Percentiles rank a stretch among this genome's conserved stretches.
phyloP scores from a whole-genome alignment of 139 green algal genomes.

The Auxenochlorella pyrenoidosa region DNA sequence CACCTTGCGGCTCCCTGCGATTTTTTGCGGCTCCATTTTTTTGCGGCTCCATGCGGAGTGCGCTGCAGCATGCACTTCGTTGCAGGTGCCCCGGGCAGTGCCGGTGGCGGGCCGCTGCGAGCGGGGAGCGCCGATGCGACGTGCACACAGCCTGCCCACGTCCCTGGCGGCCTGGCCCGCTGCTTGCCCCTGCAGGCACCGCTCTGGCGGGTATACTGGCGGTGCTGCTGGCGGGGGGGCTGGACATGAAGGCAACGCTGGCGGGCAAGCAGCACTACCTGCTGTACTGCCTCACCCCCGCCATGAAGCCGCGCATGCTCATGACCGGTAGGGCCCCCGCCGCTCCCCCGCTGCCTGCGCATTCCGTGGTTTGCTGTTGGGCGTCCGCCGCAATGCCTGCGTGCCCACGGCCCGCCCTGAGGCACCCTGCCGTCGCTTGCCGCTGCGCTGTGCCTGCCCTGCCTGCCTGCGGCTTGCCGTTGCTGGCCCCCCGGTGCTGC shows the following conservation, averaged over 20 bases:
- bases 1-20: too few species aligned
- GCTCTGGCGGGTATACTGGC: slow-evolving; percentile 85
- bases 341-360: too few species aligned
- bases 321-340: slow-evolving; percentile 70
- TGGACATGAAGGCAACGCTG: slow-evolving; percentile 86
- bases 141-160: too few species aligned
- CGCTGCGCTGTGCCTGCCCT: not conserved
- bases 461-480: not conserved
- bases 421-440: too few species aligned
- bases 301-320: slow-evolving; percentile 96
- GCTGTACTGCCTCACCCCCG: slow-evolving; percentile 90
- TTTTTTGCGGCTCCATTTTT: too few species aligned
- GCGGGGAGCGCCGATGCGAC: too few species aligned
- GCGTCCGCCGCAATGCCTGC: too few species aligned
- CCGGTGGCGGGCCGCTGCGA: too few species aligned
- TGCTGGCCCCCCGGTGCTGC: not conserved
- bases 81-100: not conserved
- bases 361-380: too few species aligned
- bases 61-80: too few species aligned
- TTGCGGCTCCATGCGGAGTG: too few species aligned
- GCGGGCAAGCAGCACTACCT: slow-evolving; percentile 92
- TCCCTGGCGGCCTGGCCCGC: not conserved
- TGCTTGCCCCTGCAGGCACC: slow-evolving; percentile 56
- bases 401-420: too few species aligned
- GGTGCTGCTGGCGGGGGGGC: slow-evolving; percentile 74